Evolutionary conservation across 108 stramenopile genomes (phyloP).

Genomic region (Cylindrotheca fusiformis): DNA sequence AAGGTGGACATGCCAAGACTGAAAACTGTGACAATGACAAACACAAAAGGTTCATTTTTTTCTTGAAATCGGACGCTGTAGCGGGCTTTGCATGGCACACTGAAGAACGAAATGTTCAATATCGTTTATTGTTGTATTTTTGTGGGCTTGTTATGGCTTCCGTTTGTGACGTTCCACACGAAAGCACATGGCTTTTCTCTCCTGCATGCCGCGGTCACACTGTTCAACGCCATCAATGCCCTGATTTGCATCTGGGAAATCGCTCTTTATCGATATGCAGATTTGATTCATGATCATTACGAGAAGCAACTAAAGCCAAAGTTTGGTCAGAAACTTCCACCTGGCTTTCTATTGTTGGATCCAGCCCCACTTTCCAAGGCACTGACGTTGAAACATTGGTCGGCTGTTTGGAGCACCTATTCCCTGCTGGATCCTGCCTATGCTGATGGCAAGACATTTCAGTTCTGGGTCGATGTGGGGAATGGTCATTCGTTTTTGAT

Average conservation of each 20-base stretch:
- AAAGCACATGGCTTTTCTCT: not conserved
- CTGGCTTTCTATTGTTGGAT: not conserved
- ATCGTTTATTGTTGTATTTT: not conserved
- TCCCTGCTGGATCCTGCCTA: not conserved
- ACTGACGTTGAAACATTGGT: not conserved
- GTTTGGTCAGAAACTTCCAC: not conserved
- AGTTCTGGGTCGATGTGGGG: not conserved
- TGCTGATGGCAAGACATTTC: not conserved
- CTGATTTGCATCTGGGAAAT: not conserved
- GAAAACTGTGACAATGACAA: no score
- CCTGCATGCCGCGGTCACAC: not conserved
- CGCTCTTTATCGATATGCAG: not conserved
- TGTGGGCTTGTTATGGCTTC: not conserved
- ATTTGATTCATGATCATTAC: not conserved
- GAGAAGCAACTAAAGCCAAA: not conserved
- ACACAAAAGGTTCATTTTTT: no score
- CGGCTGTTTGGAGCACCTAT: not conserved
- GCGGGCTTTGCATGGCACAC: no score
- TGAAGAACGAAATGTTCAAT: no score
- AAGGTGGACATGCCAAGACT: no score
- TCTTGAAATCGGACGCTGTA: no score
- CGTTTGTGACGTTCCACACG: not conserved
- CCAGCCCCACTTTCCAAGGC: not conserved
- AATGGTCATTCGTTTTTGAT: not conserved
- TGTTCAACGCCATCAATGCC: not conserved